Evolutionary conservation across 345 rosid genomes (phyloP).

Genomic region (Conringia planisiliqua): DNA sequence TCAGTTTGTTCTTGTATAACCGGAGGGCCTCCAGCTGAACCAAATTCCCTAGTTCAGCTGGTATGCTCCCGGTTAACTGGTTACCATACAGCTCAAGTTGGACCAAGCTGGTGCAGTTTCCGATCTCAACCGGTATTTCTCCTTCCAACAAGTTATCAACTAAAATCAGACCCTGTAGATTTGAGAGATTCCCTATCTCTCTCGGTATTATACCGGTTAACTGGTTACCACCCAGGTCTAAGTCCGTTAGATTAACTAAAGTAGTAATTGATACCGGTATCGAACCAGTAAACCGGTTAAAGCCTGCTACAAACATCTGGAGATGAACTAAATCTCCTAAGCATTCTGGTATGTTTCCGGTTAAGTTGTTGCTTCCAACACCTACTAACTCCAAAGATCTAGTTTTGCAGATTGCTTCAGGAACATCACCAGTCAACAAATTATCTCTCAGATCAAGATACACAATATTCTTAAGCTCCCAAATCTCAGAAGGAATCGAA

Average conservation of each 20-base stretch:
- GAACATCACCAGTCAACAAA: conserved; percentile 54
- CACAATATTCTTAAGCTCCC: conserved; percentile 49
- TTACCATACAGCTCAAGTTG: conserved; percentile 54
- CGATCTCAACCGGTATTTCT: conserved; percentile 60
- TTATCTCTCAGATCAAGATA: conserved; percentile 60
- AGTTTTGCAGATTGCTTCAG: conserved; percentile 53
- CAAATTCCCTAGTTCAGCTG: conserved; percentile 65
- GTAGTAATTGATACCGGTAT: conserved; percentile 61
- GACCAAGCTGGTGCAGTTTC: conserved; percentile 48
- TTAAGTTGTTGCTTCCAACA: conserved; percentile 53
- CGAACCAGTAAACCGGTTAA: conserved; percentile 52
- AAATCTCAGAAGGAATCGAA: conserved; percentile 57
- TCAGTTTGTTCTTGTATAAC: conserved; percentile 50
- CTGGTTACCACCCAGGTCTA: conserved; percentile 57
- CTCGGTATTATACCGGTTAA: conserved; percentile 61
- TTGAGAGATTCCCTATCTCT: conserved; percentile 64
- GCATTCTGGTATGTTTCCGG: conserved; percentile 49
- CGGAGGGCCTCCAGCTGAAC: conserved; percentile 43
- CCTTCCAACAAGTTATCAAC: conserved; percentile 53
- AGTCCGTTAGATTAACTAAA: conserved; percentile 45
- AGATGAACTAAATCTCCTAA: conserved; percentile 63
- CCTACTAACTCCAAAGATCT: conserved; percentile 48
- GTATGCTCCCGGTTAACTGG: conserved; percentile 59
- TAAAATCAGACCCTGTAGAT: conserved; percentile 42
- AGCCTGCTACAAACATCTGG: conserved; percentile 41